Evolutionary conservation across 305 asterid species (phyloP).

Genomic region (Fraxinus xanthoxyloides): DNA sequence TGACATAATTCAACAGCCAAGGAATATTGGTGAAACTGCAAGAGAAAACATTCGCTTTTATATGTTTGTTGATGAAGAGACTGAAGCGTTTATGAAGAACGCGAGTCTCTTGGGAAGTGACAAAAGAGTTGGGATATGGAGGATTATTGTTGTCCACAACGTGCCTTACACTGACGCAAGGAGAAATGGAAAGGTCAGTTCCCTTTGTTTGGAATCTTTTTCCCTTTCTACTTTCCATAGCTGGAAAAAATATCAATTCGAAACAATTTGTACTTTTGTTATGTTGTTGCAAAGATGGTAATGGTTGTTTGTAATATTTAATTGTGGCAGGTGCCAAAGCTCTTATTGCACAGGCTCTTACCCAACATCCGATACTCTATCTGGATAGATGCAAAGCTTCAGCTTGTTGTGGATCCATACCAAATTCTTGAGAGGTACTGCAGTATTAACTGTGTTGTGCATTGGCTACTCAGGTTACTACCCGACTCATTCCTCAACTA

Average conservation of each 20-base stretch:
- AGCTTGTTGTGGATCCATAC: constrained; percentile 91
- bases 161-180: constrained; percentile 87
- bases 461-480: not conserved
- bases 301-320: constrained; percentile 7
- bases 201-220: constrained; percentile 10
- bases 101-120: constrained; percentile 55
- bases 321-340: constrained; percentile 82
- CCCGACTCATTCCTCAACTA: constrained; percentile 5
- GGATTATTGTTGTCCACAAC: constrained; percentile 78
- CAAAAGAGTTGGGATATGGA: constrained; percentile 80
- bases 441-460: constrained; percentile 10
- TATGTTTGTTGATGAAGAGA: constrained; percentile 95
- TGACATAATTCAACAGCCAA: constrained; percentile 88
- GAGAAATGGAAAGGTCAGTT: constrained; percentile 88
- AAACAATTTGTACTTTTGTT: constrained; percentile 4
- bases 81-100: constrained; percentile 73
- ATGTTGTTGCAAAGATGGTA: constrained; percentile 12
- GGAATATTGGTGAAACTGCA: constrained; percentile 58
- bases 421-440: constrained; percentile 88
- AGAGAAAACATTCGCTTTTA: constrained; percentile 63
- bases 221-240: constrained; percentile 8
- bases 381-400: constrained; percentile 98
- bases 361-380: constrained; percentile 84
- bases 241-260: not conserved
- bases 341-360: constrained; percentile 88